Evolutionary conservation across 2,329 filamentous ascomycete species (phyloP), one percentile per base, ranked within the genome.

Genomic region (Colletotrichum destructivum): DNA sequence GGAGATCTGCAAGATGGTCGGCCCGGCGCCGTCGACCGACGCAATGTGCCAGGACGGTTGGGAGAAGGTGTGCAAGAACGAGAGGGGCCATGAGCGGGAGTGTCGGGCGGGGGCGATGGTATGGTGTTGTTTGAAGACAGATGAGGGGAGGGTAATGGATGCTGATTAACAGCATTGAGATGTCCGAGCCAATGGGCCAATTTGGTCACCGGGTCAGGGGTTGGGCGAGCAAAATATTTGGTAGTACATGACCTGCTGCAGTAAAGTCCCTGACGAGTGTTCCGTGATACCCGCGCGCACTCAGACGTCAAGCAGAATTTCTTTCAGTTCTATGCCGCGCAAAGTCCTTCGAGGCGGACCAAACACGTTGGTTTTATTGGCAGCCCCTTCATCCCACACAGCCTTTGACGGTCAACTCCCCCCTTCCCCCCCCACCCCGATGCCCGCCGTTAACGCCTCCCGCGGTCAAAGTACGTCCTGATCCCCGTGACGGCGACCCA

Each of bases 401-500:
- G 6, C 7, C 31, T 9, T 35, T 35, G 31, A 35, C 31, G 31
- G 8, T 9, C 31, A 9, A 6, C 16, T 7, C 1, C 12, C 42
- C 3, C 42, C 42, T 7, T 1, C 44, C 6, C 18, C 4, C 5
- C 6, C 42, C 42, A 3, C 35, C 7, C 4, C 13, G 23, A 52
- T 2, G 15, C 3, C 6, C 6, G 16, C 18, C 8, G 7, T 52
- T 11, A 62, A 16, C 23, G 60, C n/a, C 40, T 56, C 2, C 21
- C 23, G 13, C 66, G 66, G 9, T 69, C 54, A 7, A 51, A 64
- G 2, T 54, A 49, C 3, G 59, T 46, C 21, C 66, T 63, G 21
- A 72, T 51, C 4, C 69, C 69, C 16, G 66, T 72, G 15, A 72
- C 66, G 11, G 65, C 47, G n/a, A 72, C 60, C 69, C 69, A 72